Conservation (phyloP, 2,329 filamentous ascomycete species). For the Zymoseptoria passerinii region DNA sequence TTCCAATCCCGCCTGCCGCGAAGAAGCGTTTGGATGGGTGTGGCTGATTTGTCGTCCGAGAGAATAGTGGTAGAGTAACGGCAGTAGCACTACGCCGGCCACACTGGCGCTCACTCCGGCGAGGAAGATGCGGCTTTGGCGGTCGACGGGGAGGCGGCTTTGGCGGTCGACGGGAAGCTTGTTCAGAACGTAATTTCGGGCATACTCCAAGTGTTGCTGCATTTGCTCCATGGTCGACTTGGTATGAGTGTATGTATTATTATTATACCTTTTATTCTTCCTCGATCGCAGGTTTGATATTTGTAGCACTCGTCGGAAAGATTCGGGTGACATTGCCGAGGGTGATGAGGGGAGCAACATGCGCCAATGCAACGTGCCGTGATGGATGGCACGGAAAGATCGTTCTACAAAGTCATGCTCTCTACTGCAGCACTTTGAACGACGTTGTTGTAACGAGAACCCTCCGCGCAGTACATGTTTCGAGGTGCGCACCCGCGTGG, state of each 20-base stretch:
- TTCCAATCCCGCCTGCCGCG: constrained; percentile 13
- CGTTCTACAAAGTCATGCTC: too few relatives aligned
- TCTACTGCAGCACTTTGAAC: background rate
- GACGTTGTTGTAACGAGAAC: too few relatives aligned
- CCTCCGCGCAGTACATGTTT: too few relatives aligned
- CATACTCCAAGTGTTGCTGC: constrained; percentile 5
- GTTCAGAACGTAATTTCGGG: constrained; percentile 7
- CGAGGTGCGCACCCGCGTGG: too few relatives aligned
- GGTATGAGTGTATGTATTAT: background rate
- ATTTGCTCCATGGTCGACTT: constrained; percentile 4
- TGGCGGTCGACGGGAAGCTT: constrained; percentile 13
- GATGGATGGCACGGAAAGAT: too few relatives aligned
- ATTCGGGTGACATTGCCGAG: background rate
- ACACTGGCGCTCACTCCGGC: constrained; percentile 11
- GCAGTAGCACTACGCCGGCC: constrained; percentile 13
- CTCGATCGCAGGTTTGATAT: background rate
- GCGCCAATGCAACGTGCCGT: too few relatives aligned
- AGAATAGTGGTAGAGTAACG: constrained; percentile 11
- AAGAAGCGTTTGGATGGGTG: constrained; percentile 11
- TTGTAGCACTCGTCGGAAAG: background rate
- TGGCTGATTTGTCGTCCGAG: constrained; percentile 15
- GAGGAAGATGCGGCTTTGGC: constrained; percentile 12
- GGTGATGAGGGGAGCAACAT: background rate
- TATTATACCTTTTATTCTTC: background rate
- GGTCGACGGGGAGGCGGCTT: constrained; percentile 12